Conservation (phyloP, 768 basidiomycete genomes). For the Galerina sulciceps region DNA sequence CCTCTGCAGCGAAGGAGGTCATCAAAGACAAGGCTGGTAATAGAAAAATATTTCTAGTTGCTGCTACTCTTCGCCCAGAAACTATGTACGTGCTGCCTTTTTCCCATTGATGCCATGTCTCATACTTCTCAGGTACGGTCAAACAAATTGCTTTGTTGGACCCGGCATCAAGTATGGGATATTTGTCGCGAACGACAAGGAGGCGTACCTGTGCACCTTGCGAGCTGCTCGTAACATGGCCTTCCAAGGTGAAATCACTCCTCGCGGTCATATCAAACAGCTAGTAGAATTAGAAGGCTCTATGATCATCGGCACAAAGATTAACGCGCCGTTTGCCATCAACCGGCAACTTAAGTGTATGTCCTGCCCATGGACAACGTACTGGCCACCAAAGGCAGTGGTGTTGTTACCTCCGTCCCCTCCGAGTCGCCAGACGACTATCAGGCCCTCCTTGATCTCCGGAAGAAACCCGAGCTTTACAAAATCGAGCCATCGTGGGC, state of each 20-base stretch:
- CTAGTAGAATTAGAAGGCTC: constrained; percentile 80
- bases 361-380: constrained; percentile 99
- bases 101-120: constrained; percentile 9
- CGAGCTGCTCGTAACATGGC: constrained; percentile 98
- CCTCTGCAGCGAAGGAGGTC: constrained; percentile 63
- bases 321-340: constrained; percentile 85
- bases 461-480: constrained; percentile 97
- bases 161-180: constrained; percentile 90
- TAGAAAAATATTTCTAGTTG: constrained; percentile 89
- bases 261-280: constrained; percentile 75
- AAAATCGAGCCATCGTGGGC: constrained; percentile 92
- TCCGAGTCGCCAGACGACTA: constrained; percentile 99
- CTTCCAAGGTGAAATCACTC: constrained; percentile 83
- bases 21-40: constrained; percentile 73
- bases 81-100: constrained; percentile 71
- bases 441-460: constrained; percentile 85
- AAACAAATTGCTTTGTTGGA: constrained; percentile 98
- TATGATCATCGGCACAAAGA: constrained; percentile 83
- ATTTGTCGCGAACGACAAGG: constrained; percentile 82
- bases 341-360: constrained; percentile 88
- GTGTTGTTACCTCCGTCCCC: constrained; percentile 97
- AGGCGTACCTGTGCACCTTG: constrained; percentile 87
- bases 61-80: constrained; percentile 94
- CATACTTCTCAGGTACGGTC: constrained; percentile 77
- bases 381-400: constrained; percentile 97